Conservation (phyloP, 495 filamentous ascomycete genomes). For the Hypoxylon cercidicola region DNA sequence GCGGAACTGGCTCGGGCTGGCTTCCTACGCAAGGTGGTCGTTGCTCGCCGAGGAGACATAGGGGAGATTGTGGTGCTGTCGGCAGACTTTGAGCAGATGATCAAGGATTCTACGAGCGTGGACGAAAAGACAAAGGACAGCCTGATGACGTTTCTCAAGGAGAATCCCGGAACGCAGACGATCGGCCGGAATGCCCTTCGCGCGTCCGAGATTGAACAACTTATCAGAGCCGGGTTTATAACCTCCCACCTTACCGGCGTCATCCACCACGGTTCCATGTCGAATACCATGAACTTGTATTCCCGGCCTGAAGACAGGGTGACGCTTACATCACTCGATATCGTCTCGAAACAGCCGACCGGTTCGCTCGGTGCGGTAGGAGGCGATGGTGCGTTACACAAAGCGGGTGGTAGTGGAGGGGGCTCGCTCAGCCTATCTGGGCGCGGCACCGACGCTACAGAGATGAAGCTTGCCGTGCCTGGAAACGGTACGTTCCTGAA, state of each 20-base stretch:
- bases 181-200: constrained; percentile 61
- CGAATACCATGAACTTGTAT: constrained; percentile 38
- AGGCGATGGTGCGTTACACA: constrained; percentile 64
- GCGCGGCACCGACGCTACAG: constrained; percentile 25
- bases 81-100: constrained; percentile 69
- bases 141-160: constrained; percentile 64
- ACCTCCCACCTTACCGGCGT: constrained; percentile 62
- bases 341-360: constrained; percentile 66
- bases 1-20: constrained; percentile 69
- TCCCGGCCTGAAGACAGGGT: constrained; percentile 65
- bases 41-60: constrained; percentile 72
- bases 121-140: constrained; percentile 63
- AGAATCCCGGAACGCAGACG: constrained; percentile 63
- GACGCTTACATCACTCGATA: constrained; percentile 63
- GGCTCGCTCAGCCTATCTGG: constrained; percentile 33
- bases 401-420: constrained; percentile 57
- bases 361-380: constrained; percentile 72
- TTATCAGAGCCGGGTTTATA: constrained; percentile 79
- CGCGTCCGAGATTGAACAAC: constrained; percentile 61
- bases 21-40: constrained; percentile 69
- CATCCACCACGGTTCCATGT: constrained; percentile 59
- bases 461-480: constrained; percentile 75
- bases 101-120: constrained; percentile 57
- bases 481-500: constrained; percentile 78
- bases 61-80: constrained; percentile 77